A percentile compares a stretch with the other conserved stretches of the same genome.
phyloP scores from a whole-genome alignment of 2,329 filamentous ascomycete genomes.

The Beauveria brongniartii region DNA sequence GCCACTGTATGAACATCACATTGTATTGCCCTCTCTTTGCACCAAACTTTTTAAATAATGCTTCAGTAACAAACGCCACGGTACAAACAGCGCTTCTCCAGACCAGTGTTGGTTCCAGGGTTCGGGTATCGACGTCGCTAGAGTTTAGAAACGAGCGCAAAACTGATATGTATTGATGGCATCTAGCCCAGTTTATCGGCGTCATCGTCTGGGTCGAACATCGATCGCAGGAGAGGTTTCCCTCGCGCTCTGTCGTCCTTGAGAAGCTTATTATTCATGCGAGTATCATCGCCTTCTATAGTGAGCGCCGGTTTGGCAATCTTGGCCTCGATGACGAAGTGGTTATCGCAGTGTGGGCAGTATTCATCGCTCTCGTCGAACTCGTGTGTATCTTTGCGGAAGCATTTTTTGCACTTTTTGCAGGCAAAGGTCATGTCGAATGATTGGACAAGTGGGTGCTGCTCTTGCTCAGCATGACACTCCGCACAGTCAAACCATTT shows the following conservation, averaged over 20 bases:
- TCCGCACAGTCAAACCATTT: constrained; percentile 99
- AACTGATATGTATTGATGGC: background rate
- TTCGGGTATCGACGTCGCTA: background rate
- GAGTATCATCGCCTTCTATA: constrained; percentile 83
- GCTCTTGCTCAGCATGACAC: constrained; percentile 78
- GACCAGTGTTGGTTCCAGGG: background rate
- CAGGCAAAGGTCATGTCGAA: constrained; percentile 92
- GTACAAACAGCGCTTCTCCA: background rate
- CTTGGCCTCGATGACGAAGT: constrained; percentile 86
- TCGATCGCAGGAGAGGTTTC: constrained; percentile 48
- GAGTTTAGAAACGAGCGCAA: background rate
- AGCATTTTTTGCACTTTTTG: constrained; percentile 98
- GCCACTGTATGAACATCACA: constrained; percentile 17
- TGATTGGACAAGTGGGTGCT: constrained; percentile 66
- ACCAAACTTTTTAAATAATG: background rate
- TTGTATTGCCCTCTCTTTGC: background rate
- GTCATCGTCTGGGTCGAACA: constrained; percentile 68
- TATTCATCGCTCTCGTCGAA: constrained; percentile 98
- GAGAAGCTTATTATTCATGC: constrained; percentile 83
- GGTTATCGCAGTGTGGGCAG: constrained; percentile 98
- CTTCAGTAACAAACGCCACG: background rate
- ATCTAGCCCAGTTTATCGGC: constrained; percentile 67
- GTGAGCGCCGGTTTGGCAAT: constrained; percentile 76
- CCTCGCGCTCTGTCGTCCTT: constrained; percentile 73
- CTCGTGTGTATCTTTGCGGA: constrained; percentile 85